phyloP scores from a whole-genome alignment of 768 basidiomycete species.

The Crepidotus variabilis region DNA sequence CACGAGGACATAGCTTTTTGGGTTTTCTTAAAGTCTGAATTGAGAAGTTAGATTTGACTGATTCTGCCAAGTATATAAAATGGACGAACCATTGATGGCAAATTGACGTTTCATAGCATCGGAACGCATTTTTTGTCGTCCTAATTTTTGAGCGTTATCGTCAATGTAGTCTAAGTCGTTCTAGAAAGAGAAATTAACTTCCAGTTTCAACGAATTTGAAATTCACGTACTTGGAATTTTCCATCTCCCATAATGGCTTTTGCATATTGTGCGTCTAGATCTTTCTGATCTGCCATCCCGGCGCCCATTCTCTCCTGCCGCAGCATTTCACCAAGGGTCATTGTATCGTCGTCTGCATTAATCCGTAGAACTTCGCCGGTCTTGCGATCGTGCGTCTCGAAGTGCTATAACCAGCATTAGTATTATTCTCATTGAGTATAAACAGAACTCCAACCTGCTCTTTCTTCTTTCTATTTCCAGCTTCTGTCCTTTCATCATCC shows the following conservation, averaged over 20 bases:
- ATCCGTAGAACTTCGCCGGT: slow-evolving; percentile 87
- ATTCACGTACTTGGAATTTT: slow-evolving; percentile 67
- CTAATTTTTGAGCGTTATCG: slow-evolving; percentile 91
- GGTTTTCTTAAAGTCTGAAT: slow-evolving; percentile 87
- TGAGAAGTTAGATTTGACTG: neutral
- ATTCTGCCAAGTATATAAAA: neutral
- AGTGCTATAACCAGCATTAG: slow-evolving; percentile 32
- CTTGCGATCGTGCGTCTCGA: slow-evolving; percentile 86
- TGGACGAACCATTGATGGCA: slow-evolving; percentile 79
- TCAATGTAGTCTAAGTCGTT: slow-evolving; percentile 93
- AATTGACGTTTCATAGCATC: slow-evolving; percentile 97
- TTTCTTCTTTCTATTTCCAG: slow-evolving; percentile 79
- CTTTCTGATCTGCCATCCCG: slow-evolving; percentile 87
- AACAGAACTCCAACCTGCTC: slow-evolving; percentile 50
- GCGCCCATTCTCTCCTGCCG: slow-evolving; percentile 90
- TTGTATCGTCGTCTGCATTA: slow-evolving; percentile 87
- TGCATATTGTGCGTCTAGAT: slow-evolving; percentile 88
- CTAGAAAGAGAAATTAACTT: slow-evolving; percentile 29
- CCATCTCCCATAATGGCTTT: slow-evolving; percentile 83
- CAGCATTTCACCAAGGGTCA: slow-evolving; percentile 86
- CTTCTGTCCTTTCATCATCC: slow-evolving; percentile 44
- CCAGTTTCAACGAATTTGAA: neutral
- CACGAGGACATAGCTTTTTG: slow-evolving; percentile 87
- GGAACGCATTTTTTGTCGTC: slow-evolving; percentile 91
- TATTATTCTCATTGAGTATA: neutral